Evolutionary conservation across 768 basidiomycete species (phyloP).

Genomic region (Panaeolus cyanescens): DNA sequence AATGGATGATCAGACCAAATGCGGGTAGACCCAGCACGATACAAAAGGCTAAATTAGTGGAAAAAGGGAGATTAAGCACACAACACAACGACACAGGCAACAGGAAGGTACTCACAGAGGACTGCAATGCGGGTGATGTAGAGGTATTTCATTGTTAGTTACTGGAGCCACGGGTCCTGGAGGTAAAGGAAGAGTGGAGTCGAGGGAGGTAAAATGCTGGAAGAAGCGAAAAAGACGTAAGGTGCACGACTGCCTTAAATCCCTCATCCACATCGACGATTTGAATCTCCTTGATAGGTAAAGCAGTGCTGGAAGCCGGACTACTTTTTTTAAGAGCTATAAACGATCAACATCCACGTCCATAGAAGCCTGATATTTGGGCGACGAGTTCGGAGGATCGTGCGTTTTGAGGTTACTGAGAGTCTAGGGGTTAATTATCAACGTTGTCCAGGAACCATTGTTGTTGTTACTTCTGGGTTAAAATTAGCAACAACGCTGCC

Average conservation of each 20-base stretch:
- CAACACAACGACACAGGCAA: background rate
- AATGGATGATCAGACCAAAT: background rate
- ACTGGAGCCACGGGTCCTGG: too few relatives aligned
- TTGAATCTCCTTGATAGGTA: background rate
- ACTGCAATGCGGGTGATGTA: background rate
- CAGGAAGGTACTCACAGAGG: background rate
- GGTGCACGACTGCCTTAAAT: background rate
- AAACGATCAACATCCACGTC: background rate
- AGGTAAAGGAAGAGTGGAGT: too few relatives aligned
- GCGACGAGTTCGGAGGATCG: background rate
- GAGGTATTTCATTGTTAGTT: background rate
- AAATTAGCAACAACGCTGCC: background rate
- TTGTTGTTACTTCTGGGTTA: background rate
- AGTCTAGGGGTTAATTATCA: too few relatives aligned
- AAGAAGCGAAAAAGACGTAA: background rate
- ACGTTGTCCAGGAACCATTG: too few relatives aligned
- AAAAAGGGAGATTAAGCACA: background rate
- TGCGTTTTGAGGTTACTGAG: background rate
- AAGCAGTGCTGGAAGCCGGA: background rate
- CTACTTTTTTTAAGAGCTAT: background rate
- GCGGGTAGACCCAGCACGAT: background rate
- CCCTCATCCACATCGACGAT: background rate
- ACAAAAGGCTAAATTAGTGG: background rate
- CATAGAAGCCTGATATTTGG: background rate
- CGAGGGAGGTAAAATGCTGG: background rate